These are phyloP conservation scores for Galerina marginata DNA, from an alignment of 768 basidiomycete genomes.

Conservation along the genomic window DNA sequence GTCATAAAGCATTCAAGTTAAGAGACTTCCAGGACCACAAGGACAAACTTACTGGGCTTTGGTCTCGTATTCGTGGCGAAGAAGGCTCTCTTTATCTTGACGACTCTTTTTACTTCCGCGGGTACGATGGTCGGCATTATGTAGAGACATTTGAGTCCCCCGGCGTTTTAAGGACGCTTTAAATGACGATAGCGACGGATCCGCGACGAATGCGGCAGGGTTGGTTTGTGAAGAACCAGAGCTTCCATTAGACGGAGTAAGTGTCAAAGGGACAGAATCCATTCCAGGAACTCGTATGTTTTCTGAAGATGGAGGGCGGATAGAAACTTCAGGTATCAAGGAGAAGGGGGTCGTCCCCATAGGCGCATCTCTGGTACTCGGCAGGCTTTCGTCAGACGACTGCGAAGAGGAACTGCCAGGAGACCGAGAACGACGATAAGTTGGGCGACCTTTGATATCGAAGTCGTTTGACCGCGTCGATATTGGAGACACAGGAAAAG, in stretches of 20 bases:
- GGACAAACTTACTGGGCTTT: slow-evolving; percentile 53
- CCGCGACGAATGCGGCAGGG: slow-evolving; percentile 8
- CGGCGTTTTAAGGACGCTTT: slow-evolving; percentile 16
- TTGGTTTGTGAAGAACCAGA: slow-evolving; percentile 21
- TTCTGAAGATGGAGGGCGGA: slow-evolving; percentile 27
- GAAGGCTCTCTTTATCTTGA: slow-evolving; percentile 50
- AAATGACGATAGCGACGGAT: slow-evolving; percentile 17
- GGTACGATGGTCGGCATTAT: slow-evolving; percentile 27
- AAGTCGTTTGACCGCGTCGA: slow-evolving; percentile 19
- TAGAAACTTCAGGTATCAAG: slow-evolving; percentile 23
- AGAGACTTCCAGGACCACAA: slow-evolving; percentile 28
- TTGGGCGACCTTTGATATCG: not conserved
- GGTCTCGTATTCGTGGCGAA: slow-evolving; percentile 61
- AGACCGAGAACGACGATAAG: slow-evolving; percentile 7
- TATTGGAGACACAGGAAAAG: slow-evolving; percentile 20
- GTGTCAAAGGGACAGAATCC: slow-evolving; percentile 9
- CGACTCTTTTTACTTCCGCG: slow-evolving; percentile 37
- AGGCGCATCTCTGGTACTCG: slow-evolving; percentile 9
- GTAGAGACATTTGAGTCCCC: slow-evolving; percentile 31
- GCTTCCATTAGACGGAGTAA: slow-evolving; percentile 16
- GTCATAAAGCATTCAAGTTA: no score
- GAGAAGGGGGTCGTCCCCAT: slow-evolving; percentile 11
- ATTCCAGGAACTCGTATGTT: slow-evolving; percentile 7
- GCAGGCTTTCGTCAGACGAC: slow-evolving; percentile 9
- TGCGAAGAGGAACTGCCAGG: slow-evolving; percentile 21